Conservation (phyloP, 2,329 filamentous ascomycete genomes). For the Aspergillus puulaauensis region DNA sequence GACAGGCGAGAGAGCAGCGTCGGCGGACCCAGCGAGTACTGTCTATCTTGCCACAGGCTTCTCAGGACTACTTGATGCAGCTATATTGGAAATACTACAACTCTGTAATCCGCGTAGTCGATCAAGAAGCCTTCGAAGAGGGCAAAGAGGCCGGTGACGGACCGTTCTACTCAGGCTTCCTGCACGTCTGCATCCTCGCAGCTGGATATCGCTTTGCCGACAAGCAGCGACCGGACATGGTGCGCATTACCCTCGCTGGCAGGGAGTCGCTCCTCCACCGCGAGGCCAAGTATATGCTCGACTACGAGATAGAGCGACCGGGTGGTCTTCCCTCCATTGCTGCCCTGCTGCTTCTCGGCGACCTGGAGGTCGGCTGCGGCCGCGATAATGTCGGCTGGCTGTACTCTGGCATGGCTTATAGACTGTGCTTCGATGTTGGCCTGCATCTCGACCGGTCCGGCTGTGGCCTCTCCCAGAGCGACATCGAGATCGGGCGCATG, state of each 20-base stretch:
- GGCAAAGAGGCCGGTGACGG: not conserved
- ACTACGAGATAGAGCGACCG: not conserved
- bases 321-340: not conserved
- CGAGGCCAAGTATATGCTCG: slow-evolving; percentile 1
- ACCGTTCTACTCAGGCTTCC: not conserved
- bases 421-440: not conserved
- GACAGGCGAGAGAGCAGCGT: not conserved
- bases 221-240: not conserved
- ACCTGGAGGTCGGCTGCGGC: not conserved
- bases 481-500: not conserved
- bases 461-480: not conserved
- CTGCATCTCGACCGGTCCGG: not conserved
- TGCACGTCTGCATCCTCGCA: not conserved
- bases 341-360: not conserved
- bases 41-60: not conserved
- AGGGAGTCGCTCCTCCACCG: not conserved
- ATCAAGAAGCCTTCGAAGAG: not conserved
- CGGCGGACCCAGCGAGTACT: not conserved
- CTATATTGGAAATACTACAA: not conserved
- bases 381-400: not conserved
- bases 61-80: not conserved
- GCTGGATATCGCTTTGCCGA: not conserved
- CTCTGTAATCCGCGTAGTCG: not conserved
- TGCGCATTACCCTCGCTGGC: not conserved
- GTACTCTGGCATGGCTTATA: not conserved